Conservation (phyloP, 257 asterid genomes). For the Coffea eugenioides region DNA sequence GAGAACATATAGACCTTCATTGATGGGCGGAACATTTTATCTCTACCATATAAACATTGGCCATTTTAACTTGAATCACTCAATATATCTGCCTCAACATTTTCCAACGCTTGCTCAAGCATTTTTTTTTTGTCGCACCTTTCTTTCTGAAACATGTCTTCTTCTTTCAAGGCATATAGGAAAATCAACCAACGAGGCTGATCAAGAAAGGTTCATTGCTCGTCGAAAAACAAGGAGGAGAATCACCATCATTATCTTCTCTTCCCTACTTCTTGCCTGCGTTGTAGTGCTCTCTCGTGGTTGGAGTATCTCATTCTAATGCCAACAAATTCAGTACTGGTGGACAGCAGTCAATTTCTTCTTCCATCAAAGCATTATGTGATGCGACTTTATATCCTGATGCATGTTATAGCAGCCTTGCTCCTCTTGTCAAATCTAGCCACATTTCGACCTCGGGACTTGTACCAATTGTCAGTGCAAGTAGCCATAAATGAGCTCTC, state of each 20-base stretch:
- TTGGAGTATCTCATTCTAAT: conserved; percentile 43
- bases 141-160: neutral
- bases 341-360: neutral
- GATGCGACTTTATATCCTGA: conserved; percentile 36
- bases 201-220: conserved; percentile 53
- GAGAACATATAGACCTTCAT: too few species aligned
- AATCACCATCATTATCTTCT: conserved; percentile 38
- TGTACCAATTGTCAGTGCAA: conserved; percentile 38
- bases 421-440: conserved; percentile 27
- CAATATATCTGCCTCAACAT: too few species aligned
- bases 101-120: too few species aligned
- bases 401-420: conserved; percentile 34
- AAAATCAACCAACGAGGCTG: conserved; percentile 49
- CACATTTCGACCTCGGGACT: conserved; percentile 26
- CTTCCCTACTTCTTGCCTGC: conserved; percentile 53
- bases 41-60: too few species aligned
- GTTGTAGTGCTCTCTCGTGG: conserved; percentile 43
- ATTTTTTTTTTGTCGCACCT: too few species aligned
- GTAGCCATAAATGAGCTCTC: conserved; percentile 38
- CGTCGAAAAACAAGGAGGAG: conserved; percentile 47
- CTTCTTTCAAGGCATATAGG: conserved; percentile 41
- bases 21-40: too few species aligned
- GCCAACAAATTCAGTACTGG: neutral
- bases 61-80: too few species aligned
- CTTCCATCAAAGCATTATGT: conserved; percentile 36